These are phyloP conservation scores for Rhodotorula sp. DNA, from an alignment of 1,284 basidiomycete genomes.

Conservation along the genomic window DNA sequence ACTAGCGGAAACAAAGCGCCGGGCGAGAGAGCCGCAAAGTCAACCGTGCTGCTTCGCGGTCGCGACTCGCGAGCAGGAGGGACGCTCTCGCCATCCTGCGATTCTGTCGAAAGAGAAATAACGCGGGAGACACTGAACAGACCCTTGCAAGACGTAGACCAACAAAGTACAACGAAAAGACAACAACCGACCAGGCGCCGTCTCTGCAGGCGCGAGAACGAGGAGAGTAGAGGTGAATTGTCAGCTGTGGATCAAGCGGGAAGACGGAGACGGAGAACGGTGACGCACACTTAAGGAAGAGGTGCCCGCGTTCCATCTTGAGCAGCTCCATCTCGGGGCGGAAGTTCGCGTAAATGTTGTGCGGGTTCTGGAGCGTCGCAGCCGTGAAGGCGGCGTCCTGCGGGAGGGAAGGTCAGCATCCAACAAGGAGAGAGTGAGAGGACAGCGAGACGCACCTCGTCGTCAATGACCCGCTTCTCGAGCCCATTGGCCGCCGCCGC, in stretches of 20 bases:
- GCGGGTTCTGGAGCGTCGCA: constrained; percentile 48
- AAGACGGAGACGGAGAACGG: background rate
- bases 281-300: constrained; percentile 25
- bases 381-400: constrained; percentile 52
- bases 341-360: constrained; percentile 47
- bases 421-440: background rate
- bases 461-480: constrained; percentile 48
- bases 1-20: no score
- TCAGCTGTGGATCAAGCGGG: no score
- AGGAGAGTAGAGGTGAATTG: no score
- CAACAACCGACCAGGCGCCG: no score
- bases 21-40: no score
- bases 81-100: no score
- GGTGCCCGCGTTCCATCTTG: constrained; percentile 38
- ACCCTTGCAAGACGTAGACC: background rate
- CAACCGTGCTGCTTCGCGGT: no score
- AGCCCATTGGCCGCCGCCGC: constrained; percentile 50
- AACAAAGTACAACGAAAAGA: background rate
- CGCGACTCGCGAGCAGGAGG: no score
- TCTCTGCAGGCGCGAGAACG: no score
- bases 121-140: no score
- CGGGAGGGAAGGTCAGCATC: background rate
- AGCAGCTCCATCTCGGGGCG: constrained; percentile 48
- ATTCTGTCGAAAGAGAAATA: no score
- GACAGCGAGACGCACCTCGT: constrained; percentile 23